phyloP scores from a whole-genome alignment of 164 flowering plant genomes.

The Warburgia ugandensis region DNA sequence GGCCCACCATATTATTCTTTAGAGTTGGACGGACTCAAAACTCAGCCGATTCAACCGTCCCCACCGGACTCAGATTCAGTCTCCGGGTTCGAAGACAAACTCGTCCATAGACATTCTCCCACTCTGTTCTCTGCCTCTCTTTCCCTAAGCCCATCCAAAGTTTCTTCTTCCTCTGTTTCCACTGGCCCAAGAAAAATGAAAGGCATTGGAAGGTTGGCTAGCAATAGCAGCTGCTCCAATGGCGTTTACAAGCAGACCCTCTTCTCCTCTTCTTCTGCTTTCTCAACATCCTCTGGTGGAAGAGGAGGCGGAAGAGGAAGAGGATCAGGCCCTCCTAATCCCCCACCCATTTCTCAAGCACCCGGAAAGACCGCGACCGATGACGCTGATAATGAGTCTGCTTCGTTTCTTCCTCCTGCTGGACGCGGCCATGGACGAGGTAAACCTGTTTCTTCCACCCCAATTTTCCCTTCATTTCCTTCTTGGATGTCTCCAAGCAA shows the following conservation, averaged over 20 bases:
- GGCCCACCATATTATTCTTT: no score
- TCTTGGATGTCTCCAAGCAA: slow-evolving; percentile 23
- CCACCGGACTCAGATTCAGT: no score
- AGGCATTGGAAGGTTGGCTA: slow-evolving; percentile 28
- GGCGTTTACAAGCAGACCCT: slow-evolving; percentile 9
- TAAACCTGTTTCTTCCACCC: slow-evolving; percentile 23
- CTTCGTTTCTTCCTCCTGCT: not conserved
- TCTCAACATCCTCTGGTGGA: slow-evolving; percentile 16
- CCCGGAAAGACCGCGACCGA: slow-evolving; percentile 19
- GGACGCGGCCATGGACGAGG: slow-evolving; percentile 53
- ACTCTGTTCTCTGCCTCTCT: no score
- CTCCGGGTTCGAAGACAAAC: no score
- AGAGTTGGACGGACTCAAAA: no score
- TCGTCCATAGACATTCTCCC: no score
- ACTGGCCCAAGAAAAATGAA: slow-evolving; percentile 8
- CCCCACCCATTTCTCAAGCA: slow-evolving; percentile 6
- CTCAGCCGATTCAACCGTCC: no score
- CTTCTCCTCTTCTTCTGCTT: slow-evolving; percentile 21
- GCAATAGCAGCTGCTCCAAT: slow-evolving; percentile 3
- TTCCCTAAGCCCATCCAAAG: no score
- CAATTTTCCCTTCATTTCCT: slow-evolving; percentile 28
- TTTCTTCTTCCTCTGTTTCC: no score
- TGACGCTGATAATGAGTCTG: slow-evolving; percentile 5
- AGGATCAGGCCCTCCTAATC: slow-evolving; percentile 28
- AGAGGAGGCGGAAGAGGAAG: slow-evolving; percentile 28